Percentiles rank a stretch among this genome's conserved stretches.
Evolutionary conservation across 177 flowering plant genomes (phyloP).

Genomic region (Vitis hybrid): DNA sequence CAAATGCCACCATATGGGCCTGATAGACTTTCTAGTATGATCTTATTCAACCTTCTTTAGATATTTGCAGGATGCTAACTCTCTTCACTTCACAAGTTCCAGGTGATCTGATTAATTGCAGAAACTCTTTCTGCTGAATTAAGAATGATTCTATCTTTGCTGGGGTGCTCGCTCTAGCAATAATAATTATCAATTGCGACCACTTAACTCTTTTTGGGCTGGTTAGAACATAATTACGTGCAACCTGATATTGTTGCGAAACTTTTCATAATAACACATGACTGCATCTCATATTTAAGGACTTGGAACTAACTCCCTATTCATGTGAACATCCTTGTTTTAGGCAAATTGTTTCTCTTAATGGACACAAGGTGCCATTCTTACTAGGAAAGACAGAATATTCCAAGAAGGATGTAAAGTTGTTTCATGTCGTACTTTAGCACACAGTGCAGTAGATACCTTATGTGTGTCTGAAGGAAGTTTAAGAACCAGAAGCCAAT

Average conservation of each 20-base stretch:
- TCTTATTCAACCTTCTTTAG: not conserved
- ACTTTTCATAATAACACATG: not conserved
- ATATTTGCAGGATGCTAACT: not conserved
- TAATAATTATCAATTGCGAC: too few relatives aligned
- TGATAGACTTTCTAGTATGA: not conserved
- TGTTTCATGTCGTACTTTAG: not conserved
- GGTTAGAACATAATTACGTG: too few relatives aligned
- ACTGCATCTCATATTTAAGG: too few relatives aligned
- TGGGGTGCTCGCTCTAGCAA: too few relatives aligned
- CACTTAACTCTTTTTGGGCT: too few relatives aligned
- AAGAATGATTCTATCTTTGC: not conserved
- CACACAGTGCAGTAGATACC: too few relatives aligned
- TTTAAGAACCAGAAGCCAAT: too few relatives aligned
- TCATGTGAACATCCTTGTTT: not conserved
- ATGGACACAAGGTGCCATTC: not conserved
- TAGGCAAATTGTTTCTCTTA: not conserved
- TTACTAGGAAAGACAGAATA: not conserved
- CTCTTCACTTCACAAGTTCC: not conserved
- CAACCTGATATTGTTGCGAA: too few relatives aligned
- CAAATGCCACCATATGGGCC: not conserved
- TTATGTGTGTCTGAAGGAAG: too few relatives aligned
- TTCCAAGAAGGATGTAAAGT: not conserved
- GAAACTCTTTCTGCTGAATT: not conserved
- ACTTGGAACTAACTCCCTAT: not conserved
- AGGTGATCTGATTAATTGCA: not conserved